phyloP scores from a whole-genome alignment of 306 rosid genomes.

The Ochetophila trinervis region DNA sequence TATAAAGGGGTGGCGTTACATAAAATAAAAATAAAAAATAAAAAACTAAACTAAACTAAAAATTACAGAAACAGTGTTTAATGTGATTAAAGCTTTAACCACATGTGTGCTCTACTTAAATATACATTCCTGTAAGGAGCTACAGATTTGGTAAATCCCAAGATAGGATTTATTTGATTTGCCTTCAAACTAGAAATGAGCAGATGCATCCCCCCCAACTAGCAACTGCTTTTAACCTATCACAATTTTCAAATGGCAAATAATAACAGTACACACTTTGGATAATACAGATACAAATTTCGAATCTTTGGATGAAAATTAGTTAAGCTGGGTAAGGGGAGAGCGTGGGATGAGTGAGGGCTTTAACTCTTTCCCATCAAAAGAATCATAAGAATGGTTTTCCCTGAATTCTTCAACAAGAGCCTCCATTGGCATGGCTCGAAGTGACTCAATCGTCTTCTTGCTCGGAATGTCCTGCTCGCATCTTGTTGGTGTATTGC shows the following conservation, averaged over 20 bases:
- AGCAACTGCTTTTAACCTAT: conserved; percentile 5
- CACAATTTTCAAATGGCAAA: conserved; percentile 6
- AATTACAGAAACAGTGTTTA: neutral
- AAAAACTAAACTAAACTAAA: too few relatives aligned
- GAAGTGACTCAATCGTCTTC: conserved; percentile 75
- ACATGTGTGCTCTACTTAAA: conserved; percentile 20
- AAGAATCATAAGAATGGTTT: conserved; percentile 57
- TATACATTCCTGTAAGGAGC: conserved; percentile 38
- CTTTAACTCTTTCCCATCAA: conserved; percentile 65
- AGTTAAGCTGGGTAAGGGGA: conserved; percentile 71
- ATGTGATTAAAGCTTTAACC: conserved; percentile 6
- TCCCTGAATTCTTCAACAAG: conserved; percentile 88
- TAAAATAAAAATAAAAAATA: neutral
- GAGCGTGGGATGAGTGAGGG: conserved; percentile 92
- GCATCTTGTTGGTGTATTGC: conserved; percentile 57
- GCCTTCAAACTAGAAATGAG: conserved; percentile 18
- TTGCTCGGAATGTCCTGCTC: conserved; percentile 74
- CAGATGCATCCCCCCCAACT: conserved; percentile 13
- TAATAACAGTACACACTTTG: neutral
- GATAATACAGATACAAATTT: conserved; percentile 42
- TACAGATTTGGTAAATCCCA: conserved; percentile 50
- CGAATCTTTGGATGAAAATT: too few relatives aligned
- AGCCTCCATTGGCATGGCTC: conserved; percentile 78
- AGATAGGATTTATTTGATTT: conserved; percentile 52
- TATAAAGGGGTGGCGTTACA: neutral